Conservation (phyloP, 1,139 yeast species). For the Fermentozyma sake region DNA sequence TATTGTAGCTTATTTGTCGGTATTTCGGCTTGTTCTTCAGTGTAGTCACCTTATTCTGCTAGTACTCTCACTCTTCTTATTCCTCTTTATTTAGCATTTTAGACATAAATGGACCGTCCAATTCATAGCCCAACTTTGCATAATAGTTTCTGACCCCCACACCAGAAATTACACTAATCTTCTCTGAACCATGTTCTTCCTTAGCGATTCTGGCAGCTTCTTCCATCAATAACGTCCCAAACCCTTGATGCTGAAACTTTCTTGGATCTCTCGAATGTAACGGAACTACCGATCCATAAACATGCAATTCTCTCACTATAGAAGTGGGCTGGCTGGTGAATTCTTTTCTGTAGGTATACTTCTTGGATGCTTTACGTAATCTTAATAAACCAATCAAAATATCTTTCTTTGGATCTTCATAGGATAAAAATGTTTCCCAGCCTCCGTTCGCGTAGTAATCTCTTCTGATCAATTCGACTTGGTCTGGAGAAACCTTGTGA, state of each 20-base stretch:
- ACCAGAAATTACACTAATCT: constrained; percentile 92
- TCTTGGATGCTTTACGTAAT: constrained; percentile 82
- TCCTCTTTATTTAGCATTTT: constrained; percentile 33
- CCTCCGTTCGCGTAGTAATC: constrained; percentile 98
- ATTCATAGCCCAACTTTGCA: constrained; percentile 81
- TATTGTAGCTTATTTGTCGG: constrained; percentile 2
- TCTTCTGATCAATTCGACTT: constrained; percentile 90
- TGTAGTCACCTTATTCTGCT: too few relatives aligned
- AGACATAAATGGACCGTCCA: constrained; percentile 97
- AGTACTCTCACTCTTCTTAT: too few relatives aligned
- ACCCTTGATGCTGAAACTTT: constrained; percentile 98
- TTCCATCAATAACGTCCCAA: constrained; percentile 95
- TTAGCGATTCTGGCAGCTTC: constrained; percentile 95
- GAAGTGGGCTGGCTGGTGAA: constrained; percentile 82
- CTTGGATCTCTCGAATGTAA: constrained; percentile 96
- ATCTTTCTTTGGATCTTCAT: constrained; percentile 97
- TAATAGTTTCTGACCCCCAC: constrained; percentile 97
- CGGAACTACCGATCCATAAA: constrained; percentile 96
- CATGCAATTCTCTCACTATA: constrained; percentile 92
- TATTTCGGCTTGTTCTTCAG: constrained; percentile 1
- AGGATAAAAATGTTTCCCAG: constrained; percentile 95
- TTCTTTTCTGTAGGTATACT: constrained; percentile 87
- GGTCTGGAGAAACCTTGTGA: constrained; percentile 95
- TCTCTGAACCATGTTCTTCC: constrained; percentile 90
- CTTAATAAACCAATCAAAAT: constrained; percentile 87